These are phyloP conservation scores for Saccharomycopsis javanensis DNA, from an alignment of 805 yeast genomes.

Conservation along the genomic window DNA sequence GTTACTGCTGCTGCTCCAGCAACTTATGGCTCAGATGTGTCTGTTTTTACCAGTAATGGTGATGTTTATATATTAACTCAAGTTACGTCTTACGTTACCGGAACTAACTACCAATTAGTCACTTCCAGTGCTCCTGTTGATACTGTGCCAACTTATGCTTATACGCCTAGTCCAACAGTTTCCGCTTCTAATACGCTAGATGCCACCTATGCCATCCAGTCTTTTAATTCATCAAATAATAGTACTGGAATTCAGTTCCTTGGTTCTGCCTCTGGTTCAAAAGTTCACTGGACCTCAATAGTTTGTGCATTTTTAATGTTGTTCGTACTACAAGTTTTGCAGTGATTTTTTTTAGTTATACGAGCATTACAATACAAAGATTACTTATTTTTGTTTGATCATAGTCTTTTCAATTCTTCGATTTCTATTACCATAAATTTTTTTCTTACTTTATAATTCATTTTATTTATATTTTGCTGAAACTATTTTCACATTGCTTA, in stretches of 20 bases:
- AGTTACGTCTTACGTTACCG: background rate
- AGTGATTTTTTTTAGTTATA: no score
- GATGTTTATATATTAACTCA: conserved; percentile 11
- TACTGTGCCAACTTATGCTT: conserved; percentile 4
- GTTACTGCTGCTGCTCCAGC: conserved; percentile 20
- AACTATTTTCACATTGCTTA: background rate
- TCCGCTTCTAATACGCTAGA: conserved; percentile 1
- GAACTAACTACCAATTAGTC: background rate
- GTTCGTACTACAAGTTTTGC: background rate
- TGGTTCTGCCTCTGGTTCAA: conserved; percentile 1
- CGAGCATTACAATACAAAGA: no score
- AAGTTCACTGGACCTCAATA: background rate
- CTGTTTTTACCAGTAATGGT: conserved; percentile 6
- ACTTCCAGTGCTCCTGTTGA: background rate
- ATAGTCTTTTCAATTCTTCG: background rate
- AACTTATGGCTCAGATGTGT: conserved; percentile 3
- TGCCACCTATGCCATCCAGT: conserved; percentile 3
- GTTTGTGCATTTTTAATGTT: background rate
- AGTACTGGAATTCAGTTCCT: background rate
- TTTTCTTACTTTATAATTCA: no score
- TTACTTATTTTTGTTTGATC: no score
- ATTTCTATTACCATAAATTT: background rate
- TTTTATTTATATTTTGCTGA: background rate
- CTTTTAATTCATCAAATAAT: background rate
- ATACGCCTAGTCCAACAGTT: background rate